Base-by-base conservation (phyloP, 305 asterid genomes). In the Salvia sclarea region DNA sequence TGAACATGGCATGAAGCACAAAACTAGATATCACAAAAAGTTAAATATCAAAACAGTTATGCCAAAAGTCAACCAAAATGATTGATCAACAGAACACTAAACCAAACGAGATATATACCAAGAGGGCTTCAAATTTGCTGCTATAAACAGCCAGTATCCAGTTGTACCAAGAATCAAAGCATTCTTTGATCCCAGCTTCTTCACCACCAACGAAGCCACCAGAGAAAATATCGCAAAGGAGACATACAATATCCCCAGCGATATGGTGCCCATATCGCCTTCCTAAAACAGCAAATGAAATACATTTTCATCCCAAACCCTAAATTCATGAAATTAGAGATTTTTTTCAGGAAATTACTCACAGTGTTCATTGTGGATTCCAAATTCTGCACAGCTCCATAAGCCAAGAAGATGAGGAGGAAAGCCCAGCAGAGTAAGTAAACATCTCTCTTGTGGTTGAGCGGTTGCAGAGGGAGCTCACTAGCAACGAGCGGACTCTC, bases 361-460 rank as follows among this genome's bases (percentile, higher is more conserved):
- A 91, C 98, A 58, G 90, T 81, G 80, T 91, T 94, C 60, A 94
- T 88, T 22, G 99, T 89, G 73, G 96, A 89, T 72, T 91, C 90
- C 85, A 94, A 75, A 81, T 94, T 94, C 88, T 94, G 99, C 71
- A 88, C 91, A 75, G 99, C 99, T 13, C 96, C 96, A 76, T 86
- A 91, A 56, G 99, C 99, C 71, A 86, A 69, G 80, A 94, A 91
- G 71, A 94, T 82, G 69, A 94, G 81, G 63, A 94, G 80, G 81
- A 94, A 94, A 50, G 96, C 86, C 76, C 81, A 87, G 81, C 96
- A 84, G 38, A 94, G 61, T 17, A 94, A 75, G 77, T 84, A 83
- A 66, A 94, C 78, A 81, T 94, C 99, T 63, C 71, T 87, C 25
- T 45, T 80, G 79, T 87, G 94, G 81, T 88, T 85, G 76, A 75